Base-by-base conservation (phyloP, 2,329 filamentous ascomycete species). In the Didymella arachidicola region DNA sequence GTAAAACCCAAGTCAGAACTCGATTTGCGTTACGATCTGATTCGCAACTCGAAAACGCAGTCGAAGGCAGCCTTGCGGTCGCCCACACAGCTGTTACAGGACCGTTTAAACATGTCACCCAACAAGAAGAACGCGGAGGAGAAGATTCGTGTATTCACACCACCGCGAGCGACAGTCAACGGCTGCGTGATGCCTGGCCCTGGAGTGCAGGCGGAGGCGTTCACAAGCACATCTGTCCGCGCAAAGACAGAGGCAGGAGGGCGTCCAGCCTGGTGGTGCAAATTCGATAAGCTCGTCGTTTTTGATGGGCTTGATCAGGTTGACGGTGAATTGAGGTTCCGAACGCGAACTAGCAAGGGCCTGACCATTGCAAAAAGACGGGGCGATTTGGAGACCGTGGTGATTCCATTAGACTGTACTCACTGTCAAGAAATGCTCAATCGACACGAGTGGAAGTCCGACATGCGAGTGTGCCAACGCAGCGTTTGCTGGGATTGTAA, bases 341-440 rank as follows among this genome's bases (percentile, higher is more conserved):
- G 45, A 7, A 72, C 72, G 4, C 62, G 72, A 0, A 72, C 68
- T 4, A 71, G 68, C 47, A 75, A 76, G 30, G 72, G 72, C 0
- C 55, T 75, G 19, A 69, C 62, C 8, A 67, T 74, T 51, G 72
- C 73, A n/a, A 59, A 71, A 25, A 61, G 68, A 12, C 51, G 64
- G 11, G 71, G 73, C 8, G 66, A 73, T 41, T 43, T 63, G 3
- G 73, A 76, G 55, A 72, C 67, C 0, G 65, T 76, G 12, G 51
- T 72, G 1, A 72, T 75, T 32, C 69, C 72, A 14, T 60, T 76
- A 50, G 62, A 72, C 18, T 76, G 73, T 46, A 38, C 45, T 14
- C 72, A 75, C 42, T 76, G 73, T 49, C 67, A 69, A 41, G 67
- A 71, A 34, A 76, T 76, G 72, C 53, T 76, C 10, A 71, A 72